Evolutionary conservation across 108 stramenopile species (phyloP), one percentile per base, ranked within the genome.

Genomic region (Epithemia pelagica): DNA sequence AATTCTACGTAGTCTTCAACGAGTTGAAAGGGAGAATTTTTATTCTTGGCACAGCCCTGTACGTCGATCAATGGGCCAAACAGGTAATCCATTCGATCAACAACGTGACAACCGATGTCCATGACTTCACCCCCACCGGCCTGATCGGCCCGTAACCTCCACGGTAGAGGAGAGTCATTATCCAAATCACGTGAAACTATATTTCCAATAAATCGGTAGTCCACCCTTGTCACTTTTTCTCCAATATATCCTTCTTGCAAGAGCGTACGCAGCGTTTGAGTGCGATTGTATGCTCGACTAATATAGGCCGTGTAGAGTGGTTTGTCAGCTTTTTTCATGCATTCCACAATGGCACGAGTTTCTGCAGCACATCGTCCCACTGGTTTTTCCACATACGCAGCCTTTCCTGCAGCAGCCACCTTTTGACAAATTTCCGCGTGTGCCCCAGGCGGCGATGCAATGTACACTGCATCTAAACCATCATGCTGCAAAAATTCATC

Each of bases 71-170:
- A 33, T 15, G 84, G 84, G 55, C 84, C 84, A 75, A 74, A 82
- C 24, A 85, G 63, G 55, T 77, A 82, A 66, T 85, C 84, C 30
- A 85, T 80, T 8, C 81, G 74, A 73, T 82, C 79, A 18, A 85
- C 46, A 15, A 85, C 58, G 64, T 85, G 84, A 62, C 84, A 85
- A 52, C 84, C 84, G 61, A 85, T 78, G 65, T 85, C 84, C 81
- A 80, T 85, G 29, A 85, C 74, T 37, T 82, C 54, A 7, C 84
- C 84, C 33, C 84, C 84, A 24, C 84, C 84, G 19, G 75, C 64
- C 55, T 78, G 68, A 21, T 61, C 32, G 21, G 84, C 72, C 51
- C 65, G 63, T 59, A 84, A 62, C 65, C 84, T 71, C 80, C 80
- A 79, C 8, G 80, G 78, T 28, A 81, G 23, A 8, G 33, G 59